These are phyloP conservation scores for Macrolepiota albuminosa DNA, from an alignment of 768 basidiomycete genomes.

Conservation along the genomic window DNA sequence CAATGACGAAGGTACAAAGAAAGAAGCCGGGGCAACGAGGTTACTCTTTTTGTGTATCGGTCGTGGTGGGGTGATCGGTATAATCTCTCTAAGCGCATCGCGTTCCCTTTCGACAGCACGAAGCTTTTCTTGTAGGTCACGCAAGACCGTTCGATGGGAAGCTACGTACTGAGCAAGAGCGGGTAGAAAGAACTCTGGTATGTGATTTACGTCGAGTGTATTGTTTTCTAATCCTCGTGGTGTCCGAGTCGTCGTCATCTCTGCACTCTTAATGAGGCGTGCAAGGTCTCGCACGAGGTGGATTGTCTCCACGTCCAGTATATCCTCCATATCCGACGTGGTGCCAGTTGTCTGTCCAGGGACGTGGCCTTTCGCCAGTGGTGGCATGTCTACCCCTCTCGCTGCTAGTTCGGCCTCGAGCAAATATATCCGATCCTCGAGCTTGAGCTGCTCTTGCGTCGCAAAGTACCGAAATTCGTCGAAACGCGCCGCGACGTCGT, in stretches of 20 bases:
- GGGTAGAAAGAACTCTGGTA: constrained; percentile 5
- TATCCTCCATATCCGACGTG: not conserved
- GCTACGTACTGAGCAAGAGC: constrained; percentile 8
- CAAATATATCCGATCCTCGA: constrained; percentile 3
- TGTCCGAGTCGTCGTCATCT: not conserved
- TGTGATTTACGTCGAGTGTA: not conserved
- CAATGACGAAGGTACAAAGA: not conserved
- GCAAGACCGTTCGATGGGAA: not conserved
- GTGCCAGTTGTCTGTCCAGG: no score
- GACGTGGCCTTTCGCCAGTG: no score
- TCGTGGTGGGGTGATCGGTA: not conserved
- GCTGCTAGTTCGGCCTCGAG: constrained; percentile 8
- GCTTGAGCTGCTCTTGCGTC: not conserved
- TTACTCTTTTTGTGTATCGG: not conserved
- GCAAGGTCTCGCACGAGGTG: constrained; percentile 1
- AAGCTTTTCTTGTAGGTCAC: not conserved
- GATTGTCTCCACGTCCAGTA: not conserved
- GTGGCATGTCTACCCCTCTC: not conserved
- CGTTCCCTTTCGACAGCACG: not conserved
- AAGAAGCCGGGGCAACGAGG: not conserved
- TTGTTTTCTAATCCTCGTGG: not conserved
- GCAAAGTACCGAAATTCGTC: constrained; percentile 3
- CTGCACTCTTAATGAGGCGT: not conserved
- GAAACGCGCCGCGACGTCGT: constrained; percentile 5
- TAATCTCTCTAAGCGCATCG: not conserved